These are phyloP conservation scores for Pistacia integerrima DNA, from an alignment of 345 rosid species.

Conservation along the genomic window DNA sequence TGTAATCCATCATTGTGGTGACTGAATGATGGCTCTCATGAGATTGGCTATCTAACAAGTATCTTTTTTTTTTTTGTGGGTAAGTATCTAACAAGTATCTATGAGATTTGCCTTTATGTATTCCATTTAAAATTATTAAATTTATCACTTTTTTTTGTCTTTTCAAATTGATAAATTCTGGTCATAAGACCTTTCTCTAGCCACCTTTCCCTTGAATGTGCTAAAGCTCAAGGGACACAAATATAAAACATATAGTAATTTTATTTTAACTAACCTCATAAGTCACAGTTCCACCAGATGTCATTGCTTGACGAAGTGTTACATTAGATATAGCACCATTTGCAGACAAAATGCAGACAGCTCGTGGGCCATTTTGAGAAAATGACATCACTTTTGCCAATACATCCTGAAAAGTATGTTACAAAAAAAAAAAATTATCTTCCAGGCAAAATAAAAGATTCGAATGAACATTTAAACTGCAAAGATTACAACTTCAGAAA, in stretches of 20 bases:
- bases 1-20: neutral
- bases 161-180: neutral
- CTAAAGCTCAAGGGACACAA: neutral
- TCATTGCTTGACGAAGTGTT: conserved; percentile 46
- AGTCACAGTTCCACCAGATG: conserved; percentile 54
- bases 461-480: neutral
- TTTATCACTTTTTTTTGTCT: neutral
- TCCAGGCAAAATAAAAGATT: neutral
- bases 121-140: neutral
- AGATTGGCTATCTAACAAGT: too few relatives aligned
- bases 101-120: neutral
- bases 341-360: conserved; percentile 47
- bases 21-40: neutral
- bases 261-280: conserved; percentile 43
- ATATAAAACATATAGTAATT: neutral
- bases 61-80: too few relatives aligned
- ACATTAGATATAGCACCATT: conserved; percentile 54
- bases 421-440: neutral
- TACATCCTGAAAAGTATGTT: conserved; percentile 34
- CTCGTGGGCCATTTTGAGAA: conserved; percentile 44
- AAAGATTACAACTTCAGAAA: neutral
- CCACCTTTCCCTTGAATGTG: neutral
- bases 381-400: conserved; percentile 41
- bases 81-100: neutral
- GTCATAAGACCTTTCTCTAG: neutral